Base-by-base conservation (phyloP, 148 eudicot genomes). In the Cornus controversa region DNA sequence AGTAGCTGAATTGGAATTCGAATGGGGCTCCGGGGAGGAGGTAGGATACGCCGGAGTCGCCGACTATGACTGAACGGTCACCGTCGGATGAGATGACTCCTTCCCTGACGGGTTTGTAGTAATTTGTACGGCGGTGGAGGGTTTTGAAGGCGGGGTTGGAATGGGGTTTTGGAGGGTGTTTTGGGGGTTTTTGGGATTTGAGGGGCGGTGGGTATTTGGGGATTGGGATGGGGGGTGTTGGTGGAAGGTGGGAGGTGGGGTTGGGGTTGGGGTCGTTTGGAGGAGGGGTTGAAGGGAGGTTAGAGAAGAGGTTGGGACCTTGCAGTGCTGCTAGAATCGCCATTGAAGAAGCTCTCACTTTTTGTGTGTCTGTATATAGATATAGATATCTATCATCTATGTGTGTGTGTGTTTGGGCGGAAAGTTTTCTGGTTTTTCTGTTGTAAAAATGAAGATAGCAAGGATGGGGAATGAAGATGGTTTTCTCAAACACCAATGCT, bases 1-100 rank as follows among this genome's bases (percentile, higher is more conserved):
- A 95, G 75, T 95, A 95, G 75, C 98, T 95, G 82, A 90, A 95
- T 40, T 89, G 89, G 80, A 91, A 95, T 86, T 89, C 98, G 78
- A 95, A 95, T 0, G 98, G 98, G 0, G 97, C 98, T 0, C 91
- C 94, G 6, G 97, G 98, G 29, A 95, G 89, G 13, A 76, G 88
- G 69, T 89, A 95, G n/a, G 96, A 91, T 20, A 94, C 86, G 31
- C 98, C 98, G 29, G 94, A 87, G 0, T 90, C 89, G 1, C 93
- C 92, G 5, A 94, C 82, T 2, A 89, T 37, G 40, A 94, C 82
- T 6, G 92, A 81, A 0, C 98, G 84, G 28, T 86, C 86, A 6
- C 82, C 86, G 28, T 71, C 79, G 25, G 84, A 67, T 58, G 88
- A 57, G 42, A 82, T 63, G 67, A 84, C 76, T 42, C 88, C 84